A percentile compares a stretch with the other conserved stretches of the same genome.
These are phyloP conservation scores for Sorghum bicolor DNA, from an alignment of 176 grass and related monocot genomes.

Conservation along the genomic window DNA sequence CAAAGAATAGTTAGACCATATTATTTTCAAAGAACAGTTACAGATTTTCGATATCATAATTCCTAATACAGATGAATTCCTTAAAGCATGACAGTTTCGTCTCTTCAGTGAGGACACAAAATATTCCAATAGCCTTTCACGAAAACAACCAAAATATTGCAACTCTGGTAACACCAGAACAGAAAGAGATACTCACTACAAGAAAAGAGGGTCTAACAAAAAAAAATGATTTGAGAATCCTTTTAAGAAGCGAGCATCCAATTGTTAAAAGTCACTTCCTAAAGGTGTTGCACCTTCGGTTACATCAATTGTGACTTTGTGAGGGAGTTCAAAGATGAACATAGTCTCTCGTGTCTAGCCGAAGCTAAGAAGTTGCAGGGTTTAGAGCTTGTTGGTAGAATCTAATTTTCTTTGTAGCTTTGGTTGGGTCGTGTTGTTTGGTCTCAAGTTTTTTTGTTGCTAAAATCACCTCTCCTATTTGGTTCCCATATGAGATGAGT, in stretches of 20 bases:
- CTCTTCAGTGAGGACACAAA: not conserved
- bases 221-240: slow-evolving; percentile 21
- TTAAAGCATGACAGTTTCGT: not conserved
- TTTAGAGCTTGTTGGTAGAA: not conserved
- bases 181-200: slow-evolving; percentile 34
- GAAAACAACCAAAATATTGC: not conserved
- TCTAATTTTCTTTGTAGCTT: not conserved
- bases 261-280: not conserved
- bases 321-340: not conserved
- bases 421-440: not conserved
- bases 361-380: not conserved
- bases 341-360: not conserved
- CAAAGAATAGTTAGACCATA: not conserved
- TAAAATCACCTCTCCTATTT: not conserved
- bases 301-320: too few relatives aligned
- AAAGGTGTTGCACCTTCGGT: not conserved
- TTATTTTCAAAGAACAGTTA: not conserved
- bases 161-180: not conserved
- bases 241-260: slow-evolving; percentile 18
- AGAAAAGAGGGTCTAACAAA: not conserved
- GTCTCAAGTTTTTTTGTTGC: too few relatives aligned
- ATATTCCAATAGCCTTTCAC: not conserved
- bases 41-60: not conserved
- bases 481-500: not conserved
- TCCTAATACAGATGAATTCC: slow-evolving; percentile 6